These are phyloP conservation scores for Yamadazyma diospyri DNA, from an alignment of 1,139 yeast species.

Conservation along the genomic window DNA sequence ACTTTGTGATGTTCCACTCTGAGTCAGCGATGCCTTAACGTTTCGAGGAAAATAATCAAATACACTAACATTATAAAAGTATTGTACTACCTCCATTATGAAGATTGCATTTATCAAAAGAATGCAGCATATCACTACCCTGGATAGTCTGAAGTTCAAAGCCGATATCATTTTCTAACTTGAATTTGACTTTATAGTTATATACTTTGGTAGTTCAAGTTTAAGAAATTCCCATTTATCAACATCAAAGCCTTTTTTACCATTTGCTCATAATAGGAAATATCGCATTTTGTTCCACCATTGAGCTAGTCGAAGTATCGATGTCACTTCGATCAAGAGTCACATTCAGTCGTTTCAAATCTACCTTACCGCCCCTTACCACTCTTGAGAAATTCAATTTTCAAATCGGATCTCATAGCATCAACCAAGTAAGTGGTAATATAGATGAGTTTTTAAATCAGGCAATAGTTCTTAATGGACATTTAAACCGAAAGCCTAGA, in stretches of 20 bases:
- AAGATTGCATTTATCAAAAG: constrained; percentile 12
- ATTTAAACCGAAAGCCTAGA: constrained; percentile 73
- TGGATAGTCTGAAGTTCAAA: constrained; percentile 15
- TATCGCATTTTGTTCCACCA: too few species aligned
- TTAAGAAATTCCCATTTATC: too few species aligned
- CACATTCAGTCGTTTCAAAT: constrained; percentile 2
- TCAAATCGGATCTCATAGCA: constrained; percentile 35
- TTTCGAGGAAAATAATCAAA: constrained; percentile 10
- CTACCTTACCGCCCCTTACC: constrained; percentile 20
- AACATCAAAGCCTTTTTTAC: too few species aligned
- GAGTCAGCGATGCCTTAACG: too few species aligned
- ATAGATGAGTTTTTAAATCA: constrained; percentile 13
- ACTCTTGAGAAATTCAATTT: constrained; percentile 36
- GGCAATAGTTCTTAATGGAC: constrained; percentile 61
- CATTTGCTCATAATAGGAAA: too few species aligned
- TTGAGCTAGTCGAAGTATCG: too few species aligned
- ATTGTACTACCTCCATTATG: constrained; percentile 9
- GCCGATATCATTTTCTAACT: too few species aligned
- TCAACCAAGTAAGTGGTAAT: constrained; percentile 18
- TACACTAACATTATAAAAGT: constrained; percentile 8
- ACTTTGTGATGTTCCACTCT: background rate
- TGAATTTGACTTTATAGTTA: too few species aligned
- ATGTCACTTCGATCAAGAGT: too few species aligned
- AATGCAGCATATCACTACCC: constrained; percentile 9
- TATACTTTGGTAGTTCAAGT: too few species aligned